Base-by-base conservation (phyloP, 768 basidiomycete species). In the Gyrodon lividus region DNA sequence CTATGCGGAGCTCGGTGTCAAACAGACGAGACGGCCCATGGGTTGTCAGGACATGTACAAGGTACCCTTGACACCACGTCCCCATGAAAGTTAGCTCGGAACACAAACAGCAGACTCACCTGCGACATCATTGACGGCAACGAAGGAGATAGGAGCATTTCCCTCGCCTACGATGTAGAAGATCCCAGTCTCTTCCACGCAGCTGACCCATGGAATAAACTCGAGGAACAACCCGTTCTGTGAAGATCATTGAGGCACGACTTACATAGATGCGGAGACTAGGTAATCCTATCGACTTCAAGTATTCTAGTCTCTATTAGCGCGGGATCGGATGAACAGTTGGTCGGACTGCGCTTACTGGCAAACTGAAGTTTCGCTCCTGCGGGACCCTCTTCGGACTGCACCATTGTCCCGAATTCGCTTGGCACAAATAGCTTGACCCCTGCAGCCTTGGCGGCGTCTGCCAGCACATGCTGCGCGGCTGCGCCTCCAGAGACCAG, bases 371-470 rank as follows among this genome's bases (percentile, higher is more conserved):
- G 12, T 22, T 51, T 55, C 42, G 35, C 23, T 6, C 30, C 39
- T 13, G 41, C 23, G 2, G 30, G 10, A 2, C 48, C 48, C 13
- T 55, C 24, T 26, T 37, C 39, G 3, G 20, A 28, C 20, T 33
- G 41, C 0, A 37, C 17, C 20, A 30, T 30, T 8, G 22, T 41
- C 3, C 62, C 62, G 35, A 50, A 63, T 41, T 63, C 62, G n/a
- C 59, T 61, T 2, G 63, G 63, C 12, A 65, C 50, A 30, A 62
- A 64, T 9, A 64, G 42, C 51, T 62, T 56, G 37, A 65, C 58
- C 17, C 60, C 59, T 20, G 59, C 59, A 4, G 43, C 51, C 43
- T 64, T 64, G 7, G 61, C 59, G 6, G 63, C 65, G n/a, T 61
- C 63, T 4, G 58, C 59, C 22, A 66, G 48, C 3, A 50, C 19